phyloP scores from a whole-genome alignment of 2,329 filamentous ascomycete genomes.

The Fusarium miscanthi region DNA sequence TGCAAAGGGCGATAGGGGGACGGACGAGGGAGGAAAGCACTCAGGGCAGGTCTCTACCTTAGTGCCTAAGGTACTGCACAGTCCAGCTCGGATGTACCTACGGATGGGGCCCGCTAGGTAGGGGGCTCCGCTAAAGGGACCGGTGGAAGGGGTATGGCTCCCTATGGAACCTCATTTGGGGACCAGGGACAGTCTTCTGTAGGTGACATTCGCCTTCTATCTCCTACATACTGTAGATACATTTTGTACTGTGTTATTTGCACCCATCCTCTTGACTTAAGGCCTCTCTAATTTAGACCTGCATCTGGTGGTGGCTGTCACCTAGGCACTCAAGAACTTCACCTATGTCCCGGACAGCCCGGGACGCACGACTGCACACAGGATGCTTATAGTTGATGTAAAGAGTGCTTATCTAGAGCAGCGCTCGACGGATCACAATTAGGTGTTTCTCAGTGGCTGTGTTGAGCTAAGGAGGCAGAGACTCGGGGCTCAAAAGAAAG shows the following conservation, averaged over 20 bases:
- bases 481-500: background rate
- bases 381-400: background rate
- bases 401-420: background rate
- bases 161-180: conserved; percentile 12
- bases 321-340: conserved; percentile 15
- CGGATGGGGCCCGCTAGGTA: conserved; percentile 24
- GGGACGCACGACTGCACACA: conserved; percentile 10
- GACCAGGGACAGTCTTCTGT: background rate
- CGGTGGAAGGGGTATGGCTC: conserved; percentile 22
- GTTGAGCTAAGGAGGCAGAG: conserved; percentile 2
- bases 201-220: background rate
- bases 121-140: conserved; percentile 34
- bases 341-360: conserved; percentile 15
- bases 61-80: background rate
- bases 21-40: conserved; percentile 32
- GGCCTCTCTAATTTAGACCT: conserved; percentile 10
- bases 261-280: background rate
- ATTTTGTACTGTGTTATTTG: conserved; percentile 21
- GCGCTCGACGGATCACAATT: background rate
- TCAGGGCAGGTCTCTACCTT: background rate
- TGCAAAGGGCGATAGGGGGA: conserved; percentile 45
- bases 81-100: conserved; percentile 14
- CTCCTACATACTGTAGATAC: background rate
- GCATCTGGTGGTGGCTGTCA: conserved; percentile 25
- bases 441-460: conserved; percentile 19